Percentiles rank a stretch among this genome's conserved stretches.
These are phyloP conservation scores for Pittosporum tobira DNA, from an alignment of 129 eudicot genomes.

Conservation along the genomic window DNA sequence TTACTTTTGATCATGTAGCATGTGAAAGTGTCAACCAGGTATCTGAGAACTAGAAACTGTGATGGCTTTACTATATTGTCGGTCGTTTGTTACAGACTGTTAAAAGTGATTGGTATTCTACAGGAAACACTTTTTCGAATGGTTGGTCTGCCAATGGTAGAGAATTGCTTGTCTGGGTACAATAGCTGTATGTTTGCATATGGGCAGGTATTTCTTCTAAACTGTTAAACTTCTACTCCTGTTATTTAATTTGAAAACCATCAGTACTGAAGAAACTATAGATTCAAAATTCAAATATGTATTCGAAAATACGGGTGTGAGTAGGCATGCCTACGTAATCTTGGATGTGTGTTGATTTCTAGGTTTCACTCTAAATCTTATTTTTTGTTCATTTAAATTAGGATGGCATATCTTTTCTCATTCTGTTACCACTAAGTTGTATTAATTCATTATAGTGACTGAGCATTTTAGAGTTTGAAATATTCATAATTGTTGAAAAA, in stretches of 20 bases:
- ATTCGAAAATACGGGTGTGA: no score
- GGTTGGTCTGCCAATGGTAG: conserved; percentile 98
- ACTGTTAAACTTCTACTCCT: not conserved
- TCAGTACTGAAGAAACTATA: not conserved
- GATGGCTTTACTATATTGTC: not conserved
- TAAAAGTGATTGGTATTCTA: conserved; percentile 13
- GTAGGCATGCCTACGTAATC: no score
- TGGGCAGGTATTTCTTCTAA: conserved; percentile 62
- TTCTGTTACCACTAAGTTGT: not conserved
- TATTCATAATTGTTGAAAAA: not conserved
- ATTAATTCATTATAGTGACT: not conserved
- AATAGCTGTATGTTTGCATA: conserved; percentile 97
- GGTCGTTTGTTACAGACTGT: not conserved
- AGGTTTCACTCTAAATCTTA: no score
- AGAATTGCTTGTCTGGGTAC: conserved; percentile 94
- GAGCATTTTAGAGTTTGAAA: not conserved
- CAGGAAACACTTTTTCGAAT: conserved; percentile 93
- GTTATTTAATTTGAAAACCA: not conserved
- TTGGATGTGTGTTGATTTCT: no score
- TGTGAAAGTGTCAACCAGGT: conserved; percentile 94
- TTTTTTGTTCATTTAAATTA: no score
- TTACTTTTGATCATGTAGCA: conserved; percentile 92
- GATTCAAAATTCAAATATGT: no score
- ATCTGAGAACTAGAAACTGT: not conserved
- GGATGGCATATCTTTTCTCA: not conserved